Evolutionary conservation across 2,329 filamentous ascomycete species (phyloP).

Genomic region (Paecilomyces sp.): DNA sequence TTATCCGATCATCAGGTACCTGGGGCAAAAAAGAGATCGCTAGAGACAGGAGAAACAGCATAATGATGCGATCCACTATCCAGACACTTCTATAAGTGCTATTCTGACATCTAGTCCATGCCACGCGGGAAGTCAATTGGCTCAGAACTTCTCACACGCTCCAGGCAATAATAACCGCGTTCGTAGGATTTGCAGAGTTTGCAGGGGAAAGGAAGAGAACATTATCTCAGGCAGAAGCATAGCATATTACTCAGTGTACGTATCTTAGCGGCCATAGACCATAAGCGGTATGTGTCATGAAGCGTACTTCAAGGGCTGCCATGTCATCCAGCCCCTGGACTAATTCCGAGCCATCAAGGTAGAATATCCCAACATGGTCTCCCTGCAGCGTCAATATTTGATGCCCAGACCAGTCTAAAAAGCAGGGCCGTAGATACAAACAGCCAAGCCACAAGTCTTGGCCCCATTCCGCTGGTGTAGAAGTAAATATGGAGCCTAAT

Average conservation of each 20-base stretch:
- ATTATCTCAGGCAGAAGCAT: background rate
- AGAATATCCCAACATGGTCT: background rate
- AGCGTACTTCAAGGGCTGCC: background rate
- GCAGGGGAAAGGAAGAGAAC: background rate
- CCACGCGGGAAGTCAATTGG: background rate
- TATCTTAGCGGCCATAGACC: background rate
- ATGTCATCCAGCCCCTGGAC: background rate
- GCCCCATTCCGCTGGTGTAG: background rate
- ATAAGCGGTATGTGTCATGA: background rate
- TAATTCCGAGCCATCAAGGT: background rate
- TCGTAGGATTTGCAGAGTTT: background rate
- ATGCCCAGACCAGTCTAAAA: background rate
- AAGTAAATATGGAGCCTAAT: background rate
- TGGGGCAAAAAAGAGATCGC: background rate
- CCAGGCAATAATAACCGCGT: background rate
- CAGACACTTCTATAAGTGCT: background rate
- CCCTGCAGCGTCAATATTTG: background rate
- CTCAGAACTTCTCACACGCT: background rate
- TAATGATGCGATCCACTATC: background rate
- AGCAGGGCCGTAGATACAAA: background rate
- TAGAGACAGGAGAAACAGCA: background rate
- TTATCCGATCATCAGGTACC: background rate
- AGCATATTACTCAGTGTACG: background rate
- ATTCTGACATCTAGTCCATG: background rate
- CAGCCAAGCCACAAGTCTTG: background rate